Conservation (phyloP, 805 yeast species). For the Sugiyamaella qingdaonensis region DNA sequence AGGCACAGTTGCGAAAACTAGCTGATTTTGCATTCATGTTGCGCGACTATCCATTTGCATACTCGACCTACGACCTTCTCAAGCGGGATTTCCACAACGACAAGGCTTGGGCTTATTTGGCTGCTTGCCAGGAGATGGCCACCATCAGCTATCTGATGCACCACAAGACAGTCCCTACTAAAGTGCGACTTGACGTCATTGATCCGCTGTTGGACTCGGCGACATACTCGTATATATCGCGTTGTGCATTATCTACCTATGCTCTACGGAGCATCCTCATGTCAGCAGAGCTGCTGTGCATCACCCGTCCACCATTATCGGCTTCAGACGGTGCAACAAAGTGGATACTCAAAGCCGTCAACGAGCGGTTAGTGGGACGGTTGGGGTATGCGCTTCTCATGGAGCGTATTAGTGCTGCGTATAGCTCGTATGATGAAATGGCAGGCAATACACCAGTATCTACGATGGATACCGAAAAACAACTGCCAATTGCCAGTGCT, state of each 20-base stretch:
- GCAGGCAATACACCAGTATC: slow-evolving; percentile 30
- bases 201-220: slow-evolving; percentile 67
- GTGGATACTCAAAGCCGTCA: slow-evolving; percentile 44
- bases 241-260: slow-evolving; percentile 64
- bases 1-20: slow-evolving; percentile 69
- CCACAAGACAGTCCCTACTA: slow-evolving; percentile 31
- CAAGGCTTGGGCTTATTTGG: slow-evolving; percentile 75
- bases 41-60: slow-evolving; percentile 83
- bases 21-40: slow-evolving; percentile 93
- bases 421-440: slow-evolving; percentile 29
- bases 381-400: slow-evolving; percentile 48
- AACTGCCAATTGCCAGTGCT: neutral
- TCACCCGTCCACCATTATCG: slow-evolving; percentile 38
- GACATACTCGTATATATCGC: slow-evolving; percentile 67
- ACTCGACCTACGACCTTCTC: slow-evolving; percentile 74
- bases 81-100: slow-evolving; percentile 73
- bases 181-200: slow-evolving; percentile 50
- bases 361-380: slow-evolving; percentile 34
- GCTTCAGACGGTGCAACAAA: slow-evolving; percentile 44
- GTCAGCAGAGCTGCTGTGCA: slow-evolving; percentile 63
- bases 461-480: neutral
- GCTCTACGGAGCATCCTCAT: slow-evolving; percentile 65
- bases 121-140: slow-evolving; percentile 86
- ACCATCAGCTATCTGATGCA: slow-evolving; percentile 68
- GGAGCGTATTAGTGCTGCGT: slow-evolving; percentile 54